A percentile compares a stretch with the other conserved stretches of the same genome.
These are phyloP conservation scores for Fusarium continuum DNA, from an alignment of 2,329 filamentous ascomycete species.

Conservation along the genomic window DNA sequence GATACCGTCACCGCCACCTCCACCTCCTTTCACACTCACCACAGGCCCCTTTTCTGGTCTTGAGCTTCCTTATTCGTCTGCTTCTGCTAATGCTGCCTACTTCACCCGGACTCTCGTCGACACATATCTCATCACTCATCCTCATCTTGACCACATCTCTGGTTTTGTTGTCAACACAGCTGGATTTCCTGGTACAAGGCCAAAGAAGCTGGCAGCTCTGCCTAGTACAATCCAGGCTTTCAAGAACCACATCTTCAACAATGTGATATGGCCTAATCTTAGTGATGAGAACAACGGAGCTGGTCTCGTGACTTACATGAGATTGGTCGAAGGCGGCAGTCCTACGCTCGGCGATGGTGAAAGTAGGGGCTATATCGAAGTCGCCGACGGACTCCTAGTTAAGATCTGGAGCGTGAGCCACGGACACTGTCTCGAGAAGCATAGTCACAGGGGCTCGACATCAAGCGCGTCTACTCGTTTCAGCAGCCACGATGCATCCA, in stretches of 20 bases:
- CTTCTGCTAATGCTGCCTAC: slow-evolving; percentile 81
- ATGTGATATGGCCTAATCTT: slow-evolving; percentile 96
- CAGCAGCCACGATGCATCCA: slow-evolving; percentile 59
- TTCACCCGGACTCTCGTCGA: slow-evolving; percentile 83
- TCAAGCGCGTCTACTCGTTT: slow-evolving; percentile 62
- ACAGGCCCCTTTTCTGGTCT: slow-evolving; percentile 84
- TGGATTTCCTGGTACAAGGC: slow-evolving; percentile 78
- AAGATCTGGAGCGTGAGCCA: slow-evolving; percentile 90
- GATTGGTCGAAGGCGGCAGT: slow-evolving; percentile 88
- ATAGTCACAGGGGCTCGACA: slow-evolving; percentile 68
- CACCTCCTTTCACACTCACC: slow-evolving; percentile 62
- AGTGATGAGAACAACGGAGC: slow-evolving; percentile 96
- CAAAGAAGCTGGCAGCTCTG: slow-evolving; percentile 86
- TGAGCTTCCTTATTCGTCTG: slow-evolving; percentile 70
- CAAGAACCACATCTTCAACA: slow-evolving; percentile 96
- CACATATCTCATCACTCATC: slow-evolving; percentile 92
- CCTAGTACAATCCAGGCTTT: slow-evolving; percentile 91
- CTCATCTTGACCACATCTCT: slow-evolving; percentile 94
- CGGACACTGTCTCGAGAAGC: slow-evolving; percentile 83
- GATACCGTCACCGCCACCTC: slow-evolving; percentile 49
- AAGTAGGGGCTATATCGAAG: slow-evolving; percentile 83
- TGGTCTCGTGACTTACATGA: slow-evolving; percentile 88
- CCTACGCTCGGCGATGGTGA: slow-evolving; percentile 83
- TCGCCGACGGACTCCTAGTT: slow-evolving; percentile 88
- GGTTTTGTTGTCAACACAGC: slow-evolving; percentile 95